Evolutionary conservation across 1,139 yeast species (phyloP).

Genomic region (Saccharomyces hybrid): DNA sequence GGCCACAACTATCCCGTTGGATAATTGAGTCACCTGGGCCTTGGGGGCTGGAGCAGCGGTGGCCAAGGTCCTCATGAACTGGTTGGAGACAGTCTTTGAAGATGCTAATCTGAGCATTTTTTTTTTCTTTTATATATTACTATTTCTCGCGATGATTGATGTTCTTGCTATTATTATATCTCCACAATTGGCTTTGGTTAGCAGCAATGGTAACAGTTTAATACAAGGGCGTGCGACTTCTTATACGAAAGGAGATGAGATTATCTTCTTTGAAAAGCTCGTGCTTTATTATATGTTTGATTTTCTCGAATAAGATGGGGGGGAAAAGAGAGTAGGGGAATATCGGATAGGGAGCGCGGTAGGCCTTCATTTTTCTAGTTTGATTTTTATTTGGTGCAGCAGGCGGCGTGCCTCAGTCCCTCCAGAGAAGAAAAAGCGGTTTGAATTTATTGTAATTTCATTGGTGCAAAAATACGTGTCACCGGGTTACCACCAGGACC

Average conservation of each 20-base stretch:
- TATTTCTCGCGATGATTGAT: not conserved
- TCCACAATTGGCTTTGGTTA: too few species aligned
- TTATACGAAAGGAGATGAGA: not conserved
- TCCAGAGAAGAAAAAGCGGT: not conserved
- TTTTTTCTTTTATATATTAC: too few species aligned
- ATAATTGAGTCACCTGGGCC: conserved; percentile 55
- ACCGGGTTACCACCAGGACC: not conserved
- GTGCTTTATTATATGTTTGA: not conserved
- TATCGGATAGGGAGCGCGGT: conserved; percentile 1
- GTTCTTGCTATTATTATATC: not conserved
- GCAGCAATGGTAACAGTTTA: not conserved
- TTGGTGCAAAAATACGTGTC: not conserved
- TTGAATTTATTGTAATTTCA: not conserved
- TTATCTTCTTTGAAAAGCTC: not conserved
- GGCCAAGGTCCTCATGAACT: conserved; percentile 36
- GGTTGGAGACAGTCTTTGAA: conserved; percentile 14
- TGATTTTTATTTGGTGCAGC: not conserved
- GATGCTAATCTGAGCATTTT: conserved; percentile 28
- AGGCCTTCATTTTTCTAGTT: not conserved
- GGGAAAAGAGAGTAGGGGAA: not conserved
- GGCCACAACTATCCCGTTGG: conserved; percentile 68
- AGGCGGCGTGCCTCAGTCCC: not conserved
- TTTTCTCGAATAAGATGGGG: not conserved
- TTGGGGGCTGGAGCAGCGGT: conserved; percentile 43
- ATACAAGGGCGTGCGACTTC: not conserved